Evolutionary conservation across 371 early-diverging fungal species (phyloP).

Genomic region (Rhizopus delemar): DNA sequence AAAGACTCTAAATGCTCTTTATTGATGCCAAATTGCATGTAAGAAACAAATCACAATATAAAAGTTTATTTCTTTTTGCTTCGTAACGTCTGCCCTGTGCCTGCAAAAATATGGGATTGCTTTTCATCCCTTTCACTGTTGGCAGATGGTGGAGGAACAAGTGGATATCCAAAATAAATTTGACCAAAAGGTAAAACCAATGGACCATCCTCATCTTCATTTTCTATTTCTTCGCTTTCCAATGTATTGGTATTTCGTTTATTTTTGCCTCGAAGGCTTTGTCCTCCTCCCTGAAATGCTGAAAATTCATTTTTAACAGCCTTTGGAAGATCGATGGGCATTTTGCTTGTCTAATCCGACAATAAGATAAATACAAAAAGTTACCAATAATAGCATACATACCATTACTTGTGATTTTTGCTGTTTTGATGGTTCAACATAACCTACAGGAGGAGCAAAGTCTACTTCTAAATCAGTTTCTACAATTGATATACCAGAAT

Average conservation of each 20-base stretch:
- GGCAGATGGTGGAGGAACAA: conserved; percentile 48
- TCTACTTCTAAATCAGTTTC: conserved; percentile 99
- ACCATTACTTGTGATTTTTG: conserved; percentile 44
- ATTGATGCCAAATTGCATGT: no score
- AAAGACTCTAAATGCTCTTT: no score
- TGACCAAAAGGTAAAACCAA: conserved; percentile 86
- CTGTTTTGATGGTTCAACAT: conserved; percentile 77
- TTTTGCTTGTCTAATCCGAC: conserved; percentile 49
- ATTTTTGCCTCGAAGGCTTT: conserved; percentile 43
- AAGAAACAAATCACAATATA: no score
- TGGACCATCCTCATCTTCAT: conserved; percentile 66
- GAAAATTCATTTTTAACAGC: conserved; percentile 42
- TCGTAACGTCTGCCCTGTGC: conserved; percentile 46
- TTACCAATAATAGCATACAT: no score
- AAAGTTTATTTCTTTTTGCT: conserved; percentile 33
- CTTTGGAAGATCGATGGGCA: conserved; percentile 47
- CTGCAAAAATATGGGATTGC: conserved; percentile 22
- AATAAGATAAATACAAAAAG: conserved; percentile 2
- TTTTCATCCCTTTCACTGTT: conserved; percentile 21
- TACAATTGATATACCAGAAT: conserved; percentile 89
- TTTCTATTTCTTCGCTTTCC: background rate
- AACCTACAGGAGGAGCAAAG: conserved; percentile 98
- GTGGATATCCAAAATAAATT: conserved; percentile 85
- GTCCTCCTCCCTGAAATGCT: conserved; percentile 46
- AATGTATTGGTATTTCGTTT: conserved; percentile 23